Base-by-base conservation (phyloP, 768 basidiomycete genomes). In the Kwoniella europaea region DNA sequence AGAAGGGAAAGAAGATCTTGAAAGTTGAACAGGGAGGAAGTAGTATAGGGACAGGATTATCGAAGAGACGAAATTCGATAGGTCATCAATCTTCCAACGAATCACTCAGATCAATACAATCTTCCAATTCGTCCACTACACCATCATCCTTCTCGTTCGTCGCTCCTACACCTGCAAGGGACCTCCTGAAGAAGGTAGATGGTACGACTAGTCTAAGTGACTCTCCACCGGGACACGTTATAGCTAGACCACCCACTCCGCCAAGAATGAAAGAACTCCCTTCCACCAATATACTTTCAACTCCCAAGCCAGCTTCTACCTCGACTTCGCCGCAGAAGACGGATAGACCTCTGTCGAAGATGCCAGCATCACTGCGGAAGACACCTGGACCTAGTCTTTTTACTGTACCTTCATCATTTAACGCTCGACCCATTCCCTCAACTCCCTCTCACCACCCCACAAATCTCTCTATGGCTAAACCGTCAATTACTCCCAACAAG, bases 171-270 rank as follows among this genome's bases (percentile, higher is more conserved):
- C 73, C 73, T 3, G 73, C 73, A 12, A 41, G 73, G 22, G 73
- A 74, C 9, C 22, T 74, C 6, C 58, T 74, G 35, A 68, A 67
- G 7, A 64, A 69, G 9, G 56, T 29, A 2, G 58, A 72, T 18
- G 16, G 6, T 5, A 29, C 65, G 35, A 59, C 61, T 13, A 53
- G 16, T 42, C 59, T 59, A 24, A 61, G 58, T 15, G 67, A 61
- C 41, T 68, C 59, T 15, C 52, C 59, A 16, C 41, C 52, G 1
- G 2, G 53, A 24, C 55, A 42, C 15, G n/a, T 73, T 18, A 24
- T 72, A 18, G 59, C 69, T 7, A 62, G 69, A 59, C 74, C 74
- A 41, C 74, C 74, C 10, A 75, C 74, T 41, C 74, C 74, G 22
- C 74, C 74, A 43, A 60, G 74, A 43, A 66, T 63, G 63, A 54